A percentile compares a stretch with the other conserved stretches of the same genome.
Evolutionary conservation across 768 basidiomycete genomes (phyloP).

Genomic region (Psilocybe tampanensis): DNA sequence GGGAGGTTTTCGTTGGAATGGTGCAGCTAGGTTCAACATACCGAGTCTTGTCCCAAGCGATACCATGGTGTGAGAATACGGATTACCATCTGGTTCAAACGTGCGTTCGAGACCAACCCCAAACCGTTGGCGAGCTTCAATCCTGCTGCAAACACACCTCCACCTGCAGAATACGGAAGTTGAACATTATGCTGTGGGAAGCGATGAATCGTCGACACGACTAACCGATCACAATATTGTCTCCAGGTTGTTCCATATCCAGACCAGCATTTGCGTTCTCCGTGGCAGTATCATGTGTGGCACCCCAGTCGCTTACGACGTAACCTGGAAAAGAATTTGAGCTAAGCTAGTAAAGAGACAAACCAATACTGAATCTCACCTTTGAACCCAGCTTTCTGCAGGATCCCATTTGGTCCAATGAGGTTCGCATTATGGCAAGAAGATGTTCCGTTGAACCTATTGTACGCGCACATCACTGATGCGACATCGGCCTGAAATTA

Average conservation of each 20-base stretch:
- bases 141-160: conserved; percentile 34
- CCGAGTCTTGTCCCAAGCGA: conserved; percentile 50
- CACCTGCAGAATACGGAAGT: conserved; percentile 29
- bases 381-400: conserved; percentile 44
- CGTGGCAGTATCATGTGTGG: conserved; percentile 46
- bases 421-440: conserved; percentile 62
- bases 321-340: conserved; percentile 35
- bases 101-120: conserved; percentile 33
- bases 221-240: conserved; percentile 46
- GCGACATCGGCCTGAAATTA: conserved; percentile 45
- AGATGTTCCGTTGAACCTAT: conserved; percentile 60
- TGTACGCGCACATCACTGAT: conserved; percentile 55
- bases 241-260: conserved; percentile 56
- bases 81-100: conserved; percentile 48
- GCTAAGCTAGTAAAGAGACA: too few species aligned
- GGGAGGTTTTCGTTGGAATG: background rate
- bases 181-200: background rate
- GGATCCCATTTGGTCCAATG: conserved; percentile 41
- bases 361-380: conserved; percentile 26
- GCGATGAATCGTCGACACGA: background rate
- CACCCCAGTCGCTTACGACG: conserved; percentile 58
- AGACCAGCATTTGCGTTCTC: conserved; percentile 51
- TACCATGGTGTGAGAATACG: conserved; percentile 49
- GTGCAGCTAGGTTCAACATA: conserved; percentile 15
- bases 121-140: conserved; percentile 37